Evolutionary conservation across 2,329 filamentous ascomycete species (phyloP), one percentile per base, ranked within the genome.

Genomic region (Clarireedia homoeocarpa): DNA sequence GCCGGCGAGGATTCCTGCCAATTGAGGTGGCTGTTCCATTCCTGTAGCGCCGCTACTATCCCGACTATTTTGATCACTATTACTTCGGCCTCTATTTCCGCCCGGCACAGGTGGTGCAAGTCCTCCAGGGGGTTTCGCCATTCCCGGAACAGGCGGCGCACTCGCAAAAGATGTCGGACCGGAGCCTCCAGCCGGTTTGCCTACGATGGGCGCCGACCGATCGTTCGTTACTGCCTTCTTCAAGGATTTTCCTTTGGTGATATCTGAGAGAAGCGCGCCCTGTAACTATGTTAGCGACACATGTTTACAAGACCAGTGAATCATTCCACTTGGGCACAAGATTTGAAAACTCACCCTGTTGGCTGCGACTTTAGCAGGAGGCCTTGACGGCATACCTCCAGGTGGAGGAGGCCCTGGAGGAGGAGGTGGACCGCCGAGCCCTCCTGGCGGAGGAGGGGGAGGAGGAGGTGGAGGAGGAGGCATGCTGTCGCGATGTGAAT

Each of bases 141-240:
- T 72, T 47, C 80, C 81, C 23, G 89, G 89, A n/a, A 96, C 77
- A 23, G 91, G 87, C 40, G 91, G 91, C 49, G 91, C 91, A 60
- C 88, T 86, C 63, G 83, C 86, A 56, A 88, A 73, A 12, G 85
- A 79, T 53, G 82, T 83, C 34, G 77, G 79, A 12, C 80, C 79
- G 34, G 77, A 76, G 51, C 79, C 75, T 50, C 76, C 77, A 52
- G 78, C 76, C 51, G 76, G 66, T 55, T 80, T 82, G 58, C 72
- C 80, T 56, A 96, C 71, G 51, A 80, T 66, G 0, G 92, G 92
- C 6, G 89, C 89, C 23, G 91, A 96, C 71, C 92, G 85, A 71
- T 97, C 92, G 73, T 97, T 96, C 63, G 91, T 89, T 55, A 90
- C 85, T 34, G 89, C 79, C 72, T 96, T 96, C 73, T 88, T 96